These are phyloP conservation scores for Kandelia obovata DNA, from an alignment of 345 rosid genomes.

Conservation along the genomic window DNA sequence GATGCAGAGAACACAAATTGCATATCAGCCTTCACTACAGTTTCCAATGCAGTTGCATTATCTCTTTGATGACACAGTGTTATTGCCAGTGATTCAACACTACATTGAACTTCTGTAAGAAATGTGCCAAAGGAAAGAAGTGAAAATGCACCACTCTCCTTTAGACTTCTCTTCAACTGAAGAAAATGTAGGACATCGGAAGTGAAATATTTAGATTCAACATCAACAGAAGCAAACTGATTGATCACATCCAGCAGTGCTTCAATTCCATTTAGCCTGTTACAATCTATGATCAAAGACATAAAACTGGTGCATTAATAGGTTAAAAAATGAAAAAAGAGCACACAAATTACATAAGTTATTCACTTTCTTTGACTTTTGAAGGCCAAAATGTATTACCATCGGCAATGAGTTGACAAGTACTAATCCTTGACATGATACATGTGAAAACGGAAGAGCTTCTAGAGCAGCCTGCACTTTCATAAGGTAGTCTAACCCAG, in stretches of 20 bases:
- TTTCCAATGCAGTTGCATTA: constrained; percentile 38
- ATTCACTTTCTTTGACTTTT: not conserved
- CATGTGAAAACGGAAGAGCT: constrained; percentile 39
- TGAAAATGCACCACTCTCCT: constrained; percentile 34
- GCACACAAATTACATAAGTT: not conserved
- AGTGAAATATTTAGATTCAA: constrained; percentile 50
- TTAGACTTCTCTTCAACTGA: constrained; percentile 39
- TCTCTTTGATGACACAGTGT: constrained; percentile 35
- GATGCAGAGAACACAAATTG: constrained; percentile 55
- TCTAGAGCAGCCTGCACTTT: constrained; percentile 23
- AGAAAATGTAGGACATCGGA: constrained; percentile 56
- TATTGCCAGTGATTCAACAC: constrained; percentile 48
- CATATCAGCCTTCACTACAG: constrained; percentile 59
- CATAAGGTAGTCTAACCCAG: constrained; percentile 75
- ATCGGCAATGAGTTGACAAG: constrained; percentile 55
- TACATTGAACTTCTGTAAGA: constrained; percentile 41
- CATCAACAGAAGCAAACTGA: constrained; percentile 51
- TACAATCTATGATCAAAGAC: constrained; percentile 47
- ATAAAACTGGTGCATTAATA: constrained; percentile 12
- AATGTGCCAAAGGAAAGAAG: constrained; percentile 30
- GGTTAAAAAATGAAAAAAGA: constrained; percentile 4
- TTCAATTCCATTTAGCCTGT: constrained; percentile 47
- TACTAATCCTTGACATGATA: constrained; percentile 58
- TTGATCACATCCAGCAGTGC: constrained; percentile 54
- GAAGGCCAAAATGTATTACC: constrained; percentile 46